Evolutionary conservation across 2,329 filamentous ascomycete genomes (phyloP), one percentile per base, ranked within the genome.

Genomic region (Colletotrichum aenigma): DNA sequence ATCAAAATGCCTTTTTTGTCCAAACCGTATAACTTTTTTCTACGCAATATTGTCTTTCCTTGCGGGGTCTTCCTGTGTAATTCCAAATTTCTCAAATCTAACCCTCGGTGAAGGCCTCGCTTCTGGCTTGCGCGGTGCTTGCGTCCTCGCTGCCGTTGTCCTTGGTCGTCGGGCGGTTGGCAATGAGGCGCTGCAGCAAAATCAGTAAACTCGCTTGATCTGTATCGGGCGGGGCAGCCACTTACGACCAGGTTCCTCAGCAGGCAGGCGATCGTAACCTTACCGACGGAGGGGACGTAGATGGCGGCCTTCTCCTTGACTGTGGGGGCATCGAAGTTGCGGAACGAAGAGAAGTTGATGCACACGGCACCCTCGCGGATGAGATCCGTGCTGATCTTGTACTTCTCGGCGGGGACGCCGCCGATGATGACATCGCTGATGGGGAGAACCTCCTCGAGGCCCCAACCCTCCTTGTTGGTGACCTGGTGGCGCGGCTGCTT

Each of bases 261-360:
- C 74, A 99, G 87, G 38, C 98, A 93, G 18, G 96, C 95, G 83
- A 98, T 98, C 0, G 97, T 99, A 64, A 98, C 96, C 88, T 98
- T 99, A 80, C 97, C 97, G 79, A 98, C 97, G 0, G 96, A 97
- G 2, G 97, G 97, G 21, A 98, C 96, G 81, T 98, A 99, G 81
- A 99, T 98, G 7, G 95, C 96, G 3, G 97, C 97, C 88, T 96
- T 98, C 84, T 98, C 94, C 87, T 98, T 98, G 79, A 98, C 93
- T 64, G 94, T 94, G 0, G 94, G 93, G 2, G 90, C 90, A 76
- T 93, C 93, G 85, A 98, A 98, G 87, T 99, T 98, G 88, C 96
- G 95, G 85, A 94, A 95, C 67, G 95, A 98, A 9, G 96, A 97
- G 84, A 99, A 98, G 87, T 99, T 99, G 87, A 99, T 96, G 89